A percentile compares a stretch with the other conserved stretches of the same genome.
These are phyloP conservation scores for Paecilomyces dactylethromorphus DNA, from an alignment of 2,329 filamentous ascomycete genomes.

Conservation along the genomic window DNA sequence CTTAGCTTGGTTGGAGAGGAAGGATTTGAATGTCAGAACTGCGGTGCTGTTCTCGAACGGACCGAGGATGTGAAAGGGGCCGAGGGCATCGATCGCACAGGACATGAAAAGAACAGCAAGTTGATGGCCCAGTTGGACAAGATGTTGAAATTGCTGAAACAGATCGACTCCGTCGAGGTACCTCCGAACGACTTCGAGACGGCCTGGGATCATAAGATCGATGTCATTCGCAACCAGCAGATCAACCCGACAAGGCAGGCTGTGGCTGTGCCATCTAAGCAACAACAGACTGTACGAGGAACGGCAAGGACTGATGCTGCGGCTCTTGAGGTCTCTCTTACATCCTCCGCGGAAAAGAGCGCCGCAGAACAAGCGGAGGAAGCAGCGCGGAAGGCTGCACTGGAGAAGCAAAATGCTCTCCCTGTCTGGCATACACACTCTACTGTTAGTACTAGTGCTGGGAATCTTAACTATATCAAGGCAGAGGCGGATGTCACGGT, in stretches of 20 bases:
- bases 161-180: conserved; percentile 42
- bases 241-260: conserved; percentile 35
- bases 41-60: conserved; percentile 45
- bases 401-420: conserved; percentile 47
- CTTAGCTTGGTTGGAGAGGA: conserved; percentile 61
- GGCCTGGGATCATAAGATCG: conserved; percentile 43
- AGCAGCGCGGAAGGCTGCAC: conserved; percentile 39
- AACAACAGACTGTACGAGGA: conserved; percentile 34
- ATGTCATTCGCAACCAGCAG: conserved; percentile 38
- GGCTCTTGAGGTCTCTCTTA: conserved; percentile 44
- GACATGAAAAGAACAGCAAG: conserved; percentile 45
- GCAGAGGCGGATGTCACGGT: conserved; percentile 23
- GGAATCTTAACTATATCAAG: conserved; percentile 20
- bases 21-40: conserved; percentile 80
- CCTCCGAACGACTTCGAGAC: conserved; percentile 44
- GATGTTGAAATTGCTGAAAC: conserved; percentile 41
- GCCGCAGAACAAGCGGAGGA: conserved; percentile 44
- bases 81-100: conserved; percentile 37
- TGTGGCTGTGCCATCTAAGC: conserved; percentile 32
- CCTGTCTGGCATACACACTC: conserved; percentile 49
- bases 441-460: conserved; percentile 32
- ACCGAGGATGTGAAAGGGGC: conserved; percentile 40
- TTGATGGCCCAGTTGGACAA: conserved; percentile 43
- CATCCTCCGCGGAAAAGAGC: conserved; percentile 42
- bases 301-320: conserved; percentile 37